Evolutionary conservation across 1,139 yeast species (phyloP), one percentile per base, ranked within the genome.

Genomic region (Yamadazyma sp.): DNA sequence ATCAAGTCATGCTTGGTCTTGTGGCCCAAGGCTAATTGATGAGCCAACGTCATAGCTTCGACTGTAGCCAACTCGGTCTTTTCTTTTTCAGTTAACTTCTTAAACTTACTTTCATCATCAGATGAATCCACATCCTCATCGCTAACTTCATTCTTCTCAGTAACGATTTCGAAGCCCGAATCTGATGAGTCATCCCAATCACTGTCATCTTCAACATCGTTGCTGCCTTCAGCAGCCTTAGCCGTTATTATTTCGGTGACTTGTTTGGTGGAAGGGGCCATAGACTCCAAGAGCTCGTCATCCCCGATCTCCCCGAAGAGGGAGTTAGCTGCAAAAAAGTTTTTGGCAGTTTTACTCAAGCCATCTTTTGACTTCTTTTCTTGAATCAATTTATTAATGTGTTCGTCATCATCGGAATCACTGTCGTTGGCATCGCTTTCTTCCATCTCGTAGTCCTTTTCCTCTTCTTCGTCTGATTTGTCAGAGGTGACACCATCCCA

Each of bases 31-130:
- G 98, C 98, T 34, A 94, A 74, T 62, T 92, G 90, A 58, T 94
- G 99, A 0, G 98, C 98, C 54, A 92, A 70, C 0, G 98, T 92
- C 98, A 94, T 94, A 5, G 97, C 97, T 61, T 89, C 95, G 1
- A 86, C 95, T 2, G 97, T 89, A 17, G 94, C 95, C 46, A 90
- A 70, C 46, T 88, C 96, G 32, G 88, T 79, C 44, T 78, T 83
- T 45, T 77, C 73, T 44, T 77, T 68, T 51, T 82, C 85, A 13
- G 67, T 61, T 14, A 67, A 67, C 28, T 62, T 62, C 14, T 54
- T 46, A 39, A 56, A 55, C 26, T 35, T 38, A 39, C 70, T 62
- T 12, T 53, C 61, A 29, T 67, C 74, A 36, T 73, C 76, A 33
- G 71, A 76, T 9, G 69, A 68, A 36, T 61, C 72, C 41, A 67